Evolutionary conservation across 306 rosid species (phyloP).

Genomic region (Boehmeria nivea): DNA sequence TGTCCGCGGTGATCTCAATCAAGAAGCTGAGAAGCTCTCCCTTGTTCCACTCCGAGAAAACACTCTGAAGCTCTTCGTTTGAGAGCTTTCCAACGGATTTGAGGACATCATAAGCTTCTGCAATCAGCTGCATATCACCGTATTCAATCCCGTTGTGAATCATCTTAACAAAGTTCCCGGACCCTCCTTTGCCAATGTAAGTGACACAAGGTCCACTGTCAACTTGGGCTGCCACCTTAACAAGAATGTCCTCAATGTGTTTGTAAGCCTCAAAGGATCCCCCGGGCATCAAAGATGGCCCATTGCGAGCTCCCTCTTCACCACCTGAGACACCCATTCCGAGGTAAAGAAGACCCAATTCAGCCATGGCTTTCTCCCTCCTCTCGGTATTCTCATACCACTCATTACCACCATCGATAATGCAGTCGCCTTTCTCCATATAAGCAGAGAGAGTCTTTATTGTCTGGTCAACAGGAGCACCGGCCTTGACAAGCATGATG

Average conservation of each 20-base stretch:
- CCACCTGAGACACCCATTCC: constrained; percentile 99
- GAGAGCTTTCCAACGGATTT: constrained; percentile 89
- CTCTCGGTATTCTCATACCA: constrained; percentile 98
- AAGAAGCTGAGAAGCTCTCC: constrained; percentile 89
- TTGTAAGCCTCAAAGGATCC: constrained; percentile 84
- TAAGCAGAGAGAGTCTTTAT: constrained; percentile 75
- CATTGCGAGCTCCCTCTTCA: constrained; percentile 87
- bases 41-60: constrained; percentile 80
- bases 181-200: constrained; percentile 80
- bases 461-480: constrained; percentile 90
- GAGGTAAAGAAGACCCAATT: constrained; percentile 79
- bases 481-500: constrained; percentile 93
- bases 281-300: constrained; percentile 97
- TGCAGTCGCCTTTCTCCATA: constrained; percentile 89
- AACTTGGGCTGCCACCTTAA: constrained; percentile 95
- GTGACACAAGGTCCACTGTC: constrained; percentile 95
- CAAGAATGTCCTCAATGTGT: constrained; percentile 82
- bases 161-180: constrained; percentile 95
- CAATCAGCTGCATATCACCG: constrained; percentile 95
- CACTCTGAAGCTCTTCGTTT: constrained; percentile 64
- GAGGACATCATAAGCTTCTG: constrained; percentile 88
- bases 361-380: constrained; percentile 62
- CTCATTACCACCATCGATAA: constrained; percentile 91
- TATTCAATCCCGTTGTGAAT: constrained; percentile 91
- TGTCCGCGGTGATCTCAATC: constrained; percentile 86